Evolutionary conservation across 2,329 filamentous ascomycete genomes (phyloP).

Genomic region (Thelonectria rubi): DNA sequence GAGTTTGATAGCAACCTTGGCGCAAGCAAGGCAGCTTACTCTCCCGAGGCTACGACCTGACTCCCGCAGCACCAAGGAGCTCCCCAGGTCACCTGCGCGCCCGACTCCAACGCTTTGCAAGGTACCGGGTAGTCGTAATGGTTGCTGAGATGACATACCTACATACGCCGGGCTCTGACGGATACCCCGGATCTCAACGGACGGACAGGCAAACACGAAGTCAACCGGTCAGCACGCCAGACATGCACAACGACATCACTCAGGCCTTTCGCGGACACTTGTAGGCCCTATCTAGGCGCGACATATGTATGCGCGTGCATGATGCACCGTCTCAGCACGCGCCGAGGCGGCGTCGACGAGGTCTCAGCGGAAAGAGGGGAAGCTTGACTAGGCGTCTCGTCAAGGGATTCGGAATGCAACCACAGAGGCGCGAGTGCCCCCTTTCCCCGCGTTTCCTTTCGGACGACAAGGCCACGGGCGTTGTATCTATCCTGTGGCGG

Average conservation of each 20-base stretch:
- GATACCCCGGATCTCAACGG: conserved; percentile 20
- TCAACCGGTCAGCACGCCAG: conserved; percentile 15
- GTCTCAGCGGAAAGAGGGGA: not conserved
- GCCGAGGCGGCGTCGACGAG: not conserved
- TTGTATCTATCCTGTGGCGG: conserved; percentile 10
- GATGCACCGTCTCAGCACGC: not conserved
- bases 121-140: not conserved
- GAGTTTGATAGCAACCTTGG: not conserved
- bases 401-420: conserved; percentile 18
- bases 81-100: conserved; percentile 13
- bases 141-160: conserved; percentile 14
- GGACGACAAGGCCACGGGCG: not conserved
- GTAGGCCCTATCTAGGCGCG: conserved; percentile 5
- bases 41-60: conserved; percentile 1
- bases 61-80: too few relatives aligned
- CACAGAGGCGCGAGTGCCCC: not conserved
- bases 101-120: conserved; percentile 1
- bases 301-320: conserved; percentile 11
- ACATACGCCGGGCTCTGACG: conserved; percentile 11
- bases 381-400: not conserved
- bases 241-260: not conserved
- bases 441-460: conserved; percentile 6
- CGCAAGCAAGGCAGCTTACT: not conserved
- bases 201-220: not conserved
- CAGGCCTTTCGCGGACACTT: not conserved